Base-by-base conservation (phyloP, 1,284 basidiomycete genomes). In the Ceratobasidium sp. region DNA sequence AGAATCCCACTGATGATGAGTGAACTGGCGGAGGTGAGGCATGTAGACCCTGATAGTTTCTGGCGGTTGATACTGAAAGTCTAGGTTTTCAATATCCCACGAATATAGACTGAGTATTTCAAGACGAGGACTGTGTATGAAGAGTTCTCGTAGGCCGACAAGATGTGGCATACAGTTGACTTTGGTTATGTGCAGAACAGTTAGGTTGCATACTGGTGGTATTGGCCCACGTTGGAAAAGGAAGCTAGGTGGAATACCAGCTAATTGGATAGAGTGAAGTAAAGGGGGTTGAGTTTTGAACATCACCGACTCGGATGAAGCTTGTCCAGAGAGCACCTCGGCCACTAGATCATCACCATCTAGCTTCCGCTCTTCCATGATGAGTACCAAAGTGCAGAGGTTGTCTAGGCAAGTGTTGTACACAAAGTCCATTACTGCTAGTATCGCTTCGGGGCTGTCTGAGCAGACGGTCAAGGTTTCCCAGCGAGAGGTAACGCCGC, bases 371-470 rank as follows among this genome's bases (percentile, higher is more conserved):
- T 6, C 2, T 8, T 6, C 32, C 8, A 3, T n/a, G 2, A 35
- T 30, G 16, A 58, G 30, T 21, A 5, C 6, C 21, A 58, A 14
- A 4, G 30, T 38, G 32, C 26, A 28, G 18, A 58, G 32, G 28
- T 58, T 38, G 18, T 35, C 30, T 16, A 58, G 32, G 32, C 55
- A 5, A 5, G 11, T 28, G 28, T 32, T 16, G 35, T n/a, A 41
- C 16, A 66, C 13, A 26, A 52, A 54, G 26, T 52, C 47, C 30
- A 66, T 54, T 5, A 35, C 28, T 1, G 63, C 63, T 18, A 52
- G 21, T n/a, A 66, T 28, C 38, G 35, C 49, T 14, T 47, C n/a
- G 16, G 46, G 28, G 3, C 14, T 2, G 13, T 58, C 9, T 9
- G 35, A n/a, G 26, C 26, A 35, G 18, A 58, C 26, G 18, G 11